phyloP scores from a whole-genome alignment of 495 filamentous ascomycete genomes.

The Cladorrhinum samala region DNA sequence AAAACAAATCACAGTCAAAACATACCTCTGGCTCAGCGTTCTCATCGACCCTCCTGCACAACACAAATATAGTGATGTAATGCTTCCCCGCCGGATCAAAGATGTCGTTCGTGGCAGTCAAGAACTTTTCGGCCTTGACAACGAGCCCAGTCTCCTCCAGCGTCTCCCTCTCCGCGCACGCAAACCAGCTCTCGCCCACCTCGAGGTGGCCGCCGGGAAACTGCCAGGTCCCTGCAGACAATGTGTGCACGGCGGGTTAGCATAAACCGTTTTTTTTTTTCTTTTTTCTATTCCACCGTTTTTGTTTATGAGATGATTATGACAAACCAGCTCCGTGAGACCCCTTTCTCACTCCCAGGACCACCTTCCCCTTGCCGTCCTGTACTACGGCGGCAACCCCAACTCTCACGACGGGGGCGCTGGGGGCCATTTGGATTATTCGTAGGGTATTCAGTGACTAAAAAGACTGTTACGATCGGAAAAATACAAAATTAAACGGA shows the following conservation, averaged over 20 bases:
- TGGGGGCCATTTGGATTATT: too few relatives aligned
- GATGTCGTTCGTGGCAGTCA: conserved; percentile 56
- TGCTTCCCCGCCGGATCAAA: conserved; percentile 50
- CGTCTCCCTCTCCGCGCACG: conserved; percentile 57
- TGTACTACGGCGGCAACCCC: conserved; percentile 37
- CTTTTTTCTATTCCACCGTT: too few relatives aligned
- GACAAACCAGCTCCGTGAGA: conserved; percentile 25
- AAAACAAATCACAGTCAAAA: conserved; percentile 2
- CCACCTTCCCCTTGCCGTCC: conserved; percentile 28
- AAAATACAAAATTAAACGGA: too few relatives aligned
- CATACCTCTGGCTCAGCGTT: conserved; percentile 45
- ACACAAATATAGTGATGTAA: conserved; percentile 61
- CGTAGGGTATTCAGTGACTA: too few relatives aligned
- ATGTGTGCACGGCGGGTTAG: too few relatives aligned
- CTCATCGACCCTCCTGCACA: conserved; percentile 36
- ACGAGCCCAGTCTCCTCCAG: conserved; percentile 61
- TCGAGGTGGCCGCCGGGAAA: conserved; percentile 68
- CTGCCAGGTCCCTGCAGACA: conserved; percentile 54
- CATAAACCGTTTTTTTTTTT: too few relatives aligned
- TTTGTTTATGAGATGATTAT: too few relatives aligned
- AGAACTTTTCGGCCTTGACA: conserved; percentile 39
- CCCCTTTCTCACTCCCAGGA: conserved; percentile 37
- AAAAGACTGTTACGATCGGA: too few relatives aligned
- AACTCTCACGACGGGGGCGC: conserved; percentile 25
- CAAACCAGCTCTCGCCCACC: conserved; percentile 51